These are phyloP conservation scores for Globisporangium barbulae DNA, from an alignment of 352 stramenopile species.

Conservation along the genomic window DNA sequence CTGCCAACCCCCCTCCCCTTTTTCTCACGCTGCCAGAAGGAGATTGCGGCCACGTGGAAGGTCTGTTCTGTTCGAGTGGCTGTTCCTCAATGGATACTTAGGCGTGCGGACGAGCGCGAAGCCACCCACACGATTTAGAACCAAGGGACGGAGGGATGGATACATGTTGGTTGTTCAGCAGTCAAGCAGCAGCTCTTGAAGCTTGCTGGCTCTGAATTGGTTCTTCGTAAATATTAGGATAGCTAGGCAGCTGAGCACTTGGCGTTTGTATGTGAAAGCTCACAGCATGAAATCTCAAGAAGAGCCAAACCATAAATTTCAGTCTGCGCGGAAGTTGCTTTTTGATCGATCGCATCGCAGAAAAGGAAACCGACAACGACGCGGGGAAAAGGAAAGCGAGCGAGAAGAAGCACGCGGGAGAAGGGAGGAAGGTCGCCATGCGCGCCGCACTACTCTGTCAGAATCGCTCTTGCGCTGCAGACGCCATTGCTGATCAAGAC, in stretches of 20 bases:
- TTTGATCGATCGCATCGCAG: background rate
- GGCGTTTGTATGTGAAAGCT: background rate
- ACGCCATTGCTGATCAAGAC: background rate
- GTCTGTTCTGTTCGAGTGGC: background rate
- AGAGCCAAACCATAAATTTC: background rate
- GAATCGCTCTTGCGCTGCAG: background rate
- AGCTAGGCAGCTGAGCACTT: background rate
- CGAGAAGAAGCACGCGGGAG: background rate
- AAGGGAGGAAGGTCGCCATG: background rate
- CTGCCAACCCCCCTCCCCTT: no score
- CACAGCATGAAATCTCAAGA: background rate
- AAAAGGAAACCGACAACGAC: background rate
- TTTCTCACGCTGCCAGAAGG: no score
- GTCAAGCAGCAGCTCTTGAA: background rate
- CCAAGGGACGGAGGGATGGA: background rate
- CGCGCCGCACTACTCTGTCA: background rate
- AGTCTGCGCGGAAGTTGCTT: background rate
- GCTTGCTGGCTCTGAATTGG: background rate
- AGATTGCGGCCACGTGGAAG: background rate
- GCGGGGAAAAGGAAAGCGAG: background rate
- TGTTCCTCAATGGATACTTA: background rate
- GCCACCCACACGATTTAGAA: no score
- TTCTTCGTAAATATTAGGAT: background rate
- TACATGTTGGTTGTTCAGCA: background rate
- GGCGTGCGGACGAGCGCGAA: background rate